A percentile compares a stretch with the other conserved stretches of the same genome.
Evolutionary conservation across 768 basidiomycete genomes (phyloP).

Genomic region (Boletus rufocinnamomeus): DNA sequence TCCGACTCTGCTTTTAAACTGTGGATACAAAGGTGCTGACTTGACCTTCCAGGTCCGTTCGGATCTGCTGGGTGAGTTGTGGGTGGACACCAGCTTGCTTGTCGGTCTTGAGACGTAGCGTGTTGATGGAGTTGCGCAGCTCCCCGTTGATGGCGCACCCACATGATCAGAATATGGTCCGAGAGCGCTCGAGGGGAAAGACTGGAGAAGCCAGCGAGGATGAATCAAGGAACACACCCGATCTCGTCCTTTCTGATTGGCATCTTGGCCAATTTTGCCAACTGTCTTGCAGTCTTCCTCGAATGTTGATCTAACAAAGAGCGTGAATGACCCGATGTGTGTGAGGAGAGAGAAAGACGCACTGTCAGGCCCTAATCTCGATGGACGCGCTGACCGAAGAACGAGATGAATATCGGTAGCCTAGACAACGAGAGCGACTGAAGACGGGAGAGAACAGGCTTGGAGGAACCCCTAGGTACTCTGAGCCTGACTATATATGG

Average conservation of each 20-base stretch:
- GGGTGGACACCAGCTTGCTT: conserved; percentile 74
- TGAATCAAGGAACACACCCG: conserved; percentile 58
- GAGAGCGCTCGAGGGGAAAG: neutral
- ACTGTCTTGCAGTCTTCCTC: conserved; percentile 93
- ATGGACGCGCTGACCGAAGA: too few species aligned
- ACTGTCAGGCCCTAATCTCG: too few species aligned
- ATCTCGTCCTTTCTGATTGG: conserved; percentile 88
- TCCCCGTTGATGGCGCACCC: conserved; percentile 51
- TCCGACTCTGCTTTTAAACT: too few species aligned
- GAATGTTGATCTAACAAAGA: conserved; percentile 64
- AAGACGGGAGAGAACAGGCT: too few species aligned
- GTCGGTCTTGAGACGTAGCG: conserved; percentile 80
- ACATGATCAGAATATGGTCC: conserved; percentile 12
- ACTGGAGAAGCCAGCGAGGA: neutral
- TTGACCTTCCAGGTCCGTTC: conserved; percentile 71
- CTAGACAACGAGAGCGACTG: too few species aligned
- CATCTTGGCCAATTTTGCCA: conserved; percentile 76
- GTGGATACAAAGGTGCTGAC: conserved; percentile 58
- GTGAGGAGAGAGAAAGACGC: neutral
- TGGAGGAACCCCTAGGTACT: too few species aligned
- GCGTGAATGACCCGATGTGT: conserved; percentile 3
- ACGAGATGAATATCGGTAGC: too few species aligned
- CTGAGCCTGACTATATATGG: too few species aligned
- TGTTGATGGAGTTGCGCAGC: conserved; percentile 77
- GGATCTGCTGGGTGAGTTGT: conserved; percentile 72